phyloP scores from a whole-genome alignment of 139 green algal genomes.

The Pseudopediastrum boryanum region DNA sequence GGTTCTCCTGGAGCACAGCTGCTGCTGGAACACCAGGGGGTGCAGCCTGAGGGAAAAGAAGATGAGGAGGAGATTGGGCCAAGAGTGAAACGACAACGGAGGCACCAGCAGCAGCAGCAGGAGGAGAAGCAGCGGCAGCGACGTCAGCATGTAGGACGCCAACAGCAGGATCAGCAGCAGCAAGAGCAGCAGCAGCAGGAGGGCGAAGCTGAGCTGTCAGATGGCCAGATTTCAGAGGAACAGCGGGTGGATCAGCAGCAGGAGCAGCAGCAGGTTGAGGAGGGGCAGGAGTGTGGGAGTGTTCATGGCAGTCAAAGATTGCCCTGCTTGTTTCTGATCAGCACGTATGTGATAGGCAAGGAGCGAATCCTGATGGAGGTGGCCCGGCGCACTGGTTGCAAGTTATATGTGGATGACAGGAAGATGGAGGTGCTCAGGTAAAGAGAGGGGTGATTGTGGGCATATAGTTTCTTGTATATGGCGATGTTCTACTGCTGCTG shows the following conservation, averaged over 20 bases:
- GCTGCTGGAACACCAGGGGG: too few species aligned
- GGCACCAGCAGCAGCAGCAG: constrained; percentile 39
- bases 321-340: constrained; percentile 62
- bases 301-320: constrained; percentile 28
- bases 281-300: constrained; percentile 6
- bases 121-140: not conserved
- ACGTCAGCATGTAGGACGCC: not conserved
- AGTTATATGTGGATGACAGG: constrained; percentile 56
- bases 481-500: too few species aligned
- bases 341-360: constrained; percentile 86
- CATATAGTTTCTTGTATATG: too few species aligned
- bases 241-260: constrained; percentile 13
- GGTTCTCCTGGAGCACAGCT: too few species aligned
- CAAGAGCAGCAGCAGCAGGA: constrained; percentile 18
- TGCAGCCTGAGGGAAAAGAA: too few species aligned
- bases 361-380: constrained; percentile 79
- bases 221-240: not conserved
- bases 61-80: too few species aligned
- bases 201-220: too few species aligned
- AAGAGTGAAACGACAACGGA: too few species aligned
- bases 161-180: constrained; percentile 3
- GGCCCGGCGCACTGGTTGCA: constrained; percentile 47
- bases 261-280: not conserved
- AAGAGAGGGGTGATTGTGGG: not conserved
- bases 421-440: constrained; percentile 67